These are phyloP conservation scores for Lipomyces sp. DNA, from an alignment of 805 yeast genomes.

Conservation along the genomic window DNA sequence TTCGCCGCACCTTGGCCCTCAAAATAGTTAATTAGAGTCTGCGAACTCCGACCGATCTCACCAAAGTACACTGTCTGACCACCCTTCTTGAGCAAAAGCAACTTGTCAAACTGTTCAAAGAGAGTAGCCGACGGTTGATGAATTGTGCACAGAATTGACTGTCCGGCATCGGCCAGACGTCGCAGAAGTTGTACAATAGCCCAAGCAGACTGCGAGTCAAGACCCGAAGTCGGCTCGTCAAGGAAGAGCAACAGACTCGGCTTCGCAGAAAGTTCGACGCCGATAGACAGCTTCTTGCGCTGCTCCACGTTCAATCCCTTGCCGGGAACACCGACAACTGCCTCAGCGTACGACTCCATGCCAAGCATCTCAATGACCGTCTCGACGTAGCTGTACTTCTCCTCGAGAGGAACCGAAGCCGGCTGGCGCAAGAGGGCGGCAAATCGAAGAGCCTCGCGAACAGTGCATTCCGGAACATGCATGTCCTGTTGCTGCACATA, in stretches of 20 bases:
- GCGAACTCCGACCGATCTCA: conserved; percentile 65
- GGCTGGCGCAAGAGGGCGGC: conserved; percentile 74
- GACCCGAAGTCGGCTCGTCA: conserved; percentile 74
- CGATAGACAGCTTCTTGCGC: conserved; percentile 64
- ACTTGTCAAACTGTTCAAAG: conserved; percentile 63
- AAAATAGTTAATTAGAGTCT: conserved; percentile 58
- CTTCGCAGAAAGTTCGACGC: conserved; percentile 69
- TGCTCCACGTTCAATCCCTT: conserved; percentile 68
- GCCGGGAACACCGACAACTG: conserved; percentile 75
- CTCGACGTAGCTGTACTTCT: conserved; percentile 66
- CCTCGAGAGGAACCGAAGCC: conserved; percentile 49
- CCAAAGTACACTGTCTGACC: conserved; percentile 82
- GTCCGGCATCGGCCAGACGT: conserved; percentile 66
- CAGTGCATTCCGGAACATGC: conserved; percentile 66
- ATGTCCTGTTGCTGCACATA: conserved; percentile 80
- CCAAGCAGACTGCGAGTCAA: conserved; percentile 64
- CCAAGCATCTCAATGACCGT: conserved; percentile 63
- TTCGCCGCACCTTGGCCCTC: conserved; percentile 69
- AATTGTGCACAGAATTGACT: conserved; percentile 70
- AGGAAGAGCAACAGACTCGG: conserved; percentile 57
- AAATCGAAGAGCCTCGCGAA: conserved; percentile 68
- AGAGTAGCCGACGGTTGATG: conserved; percentile 75
- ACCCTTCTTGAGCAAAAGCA: conserved; percentile 66
- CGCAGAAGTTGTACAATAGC: conserved; percentile 63
- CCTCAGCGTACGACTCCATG: conserved; percentile 69